phyloP scores from a whole-genome alignment of 2,329 filamentous ascomycete species.

The Hirsutella rhossiliensis region DNA sequence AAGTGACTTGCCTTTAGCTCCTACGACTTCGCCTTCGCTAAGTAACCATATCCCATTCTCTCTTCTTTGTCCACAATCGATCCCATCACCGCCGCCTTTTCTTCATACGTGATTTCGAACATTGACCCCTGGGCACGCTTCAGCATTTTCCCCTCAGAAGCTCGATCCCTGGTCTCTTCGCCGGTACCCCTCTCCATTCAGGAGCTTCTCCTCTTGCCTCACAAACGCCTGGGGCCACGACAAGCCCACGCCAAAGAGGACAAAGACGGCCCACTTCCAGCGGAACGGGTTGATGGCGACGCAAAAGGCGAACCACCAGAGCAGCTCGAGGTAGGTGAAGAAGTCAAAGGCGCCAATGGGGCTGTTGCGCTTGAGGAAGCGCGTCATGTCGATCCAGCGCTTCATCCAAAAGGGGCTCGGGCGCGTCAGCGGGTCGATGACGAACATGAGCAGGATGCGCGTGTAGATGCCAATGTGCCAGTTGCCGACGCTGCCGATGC shows the following conservation, averaged over 20 bases:
- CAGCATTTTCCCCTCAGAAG: too few species aligned
- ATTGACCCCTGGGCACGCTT: too few species aligned
- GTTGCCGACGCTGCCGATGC: constrained; percentile 72
- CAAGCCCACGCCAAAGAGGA: constrained; percentile 63
- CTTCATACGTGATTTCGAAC: too few species aligned
- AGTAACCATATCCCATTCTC: too few species aligned
- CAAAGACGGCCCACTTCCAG: constrained; percentile 83
- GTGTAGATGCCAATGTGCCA: constrained; percentile 90
- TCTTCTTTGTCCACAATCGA: too few species aligned
- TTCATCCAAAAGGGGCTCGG: constrained; percentile 67
- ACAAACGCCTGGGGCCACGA: constrained; percentile 55
- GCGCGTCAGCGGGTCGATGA: constrained; percentile 64
- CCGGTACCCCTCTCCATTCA: constrained; percentile 23
- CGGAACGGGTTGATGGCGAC: constrained; percentile 72
- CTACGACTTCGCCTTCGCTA: too few species aligned
- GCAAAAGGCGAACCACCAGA: constrained; percentile 79
- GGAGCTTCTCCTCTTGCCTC: constrained; percentile 48
- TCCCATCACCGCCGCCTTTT: too few species aligned
- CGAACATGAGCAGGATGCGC: constrained; percentile 74
- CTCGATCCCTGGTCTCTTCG: not conserved
- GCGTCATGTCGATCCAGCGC: constrained; percentile 77
- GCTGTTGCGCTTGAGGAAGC: constrained; percentile 53
- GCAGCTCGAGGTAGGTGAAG: constrained; percentile 73
- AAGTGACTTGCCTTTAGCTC: too few species aligned
- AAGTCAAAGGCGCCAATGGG: constrained; percentile 76